Conservation (phyloP, 192 early-diverging fungal genomes). For the Lunasporangiospora selenospora region DNA sequence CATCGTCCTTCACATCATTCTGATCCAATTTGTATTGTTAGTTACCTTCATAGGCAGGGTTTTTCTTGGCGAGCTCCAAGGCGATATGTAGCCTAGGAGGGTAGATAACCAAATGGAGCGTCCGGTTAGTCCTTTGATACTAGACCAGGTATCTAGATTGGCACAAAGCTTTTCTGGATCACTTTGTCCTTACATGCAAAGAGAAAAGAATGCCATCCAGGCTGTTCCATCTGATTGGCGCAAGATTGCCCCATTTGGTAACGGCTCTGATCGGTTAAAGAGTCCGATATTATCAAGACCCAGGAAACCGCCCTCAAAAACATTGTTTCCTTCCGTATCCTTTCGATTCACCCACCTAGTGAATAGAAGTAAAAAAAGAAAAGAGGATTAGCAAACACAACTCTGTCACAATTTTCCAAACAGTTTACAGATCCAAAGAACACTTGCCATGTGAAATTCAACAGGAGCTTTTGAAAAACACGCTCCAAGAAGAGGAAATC, state of each 20-base stretch:
- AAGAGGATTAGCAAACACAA: background rate
- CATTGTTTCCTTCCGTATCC: constrained; percentile 57
- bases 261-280: constrained; percentile 59
- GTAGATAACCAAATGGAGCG: too few species aligned
- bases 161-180: too few species aligned
- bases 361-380: too few species aligned
- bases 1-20: too few species aligned
- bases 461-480: constrained; percentile 39
- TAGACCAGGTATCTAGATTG: too few species aligned
- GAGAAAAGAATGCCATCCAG: constrained; percentile 60
- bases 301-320: constrained; percentile 61
- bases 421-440: too few species aligned
- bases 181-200: constrained; percentile 45
- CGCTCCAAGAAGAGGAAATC: constrained; percentile 38
- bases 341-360: constrained; percentile 61
- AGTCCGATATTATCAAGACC: constrained; percentile 65
- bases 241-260: constrained; percentile 51
- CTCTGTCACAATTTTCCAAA: background rate
- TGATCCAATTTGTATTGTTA: too few species aligned
- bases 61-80: constrained; percentile 36
- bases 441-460: constrained; percentile 43
- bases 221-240: constrained; percentile 60
- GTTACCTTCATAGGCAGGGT: constrained; percentile 30
- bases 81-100: constrained; percentile 31
- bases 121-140: too few species aligned